Evolutionary conservation across 768 basidiomycete genomes (phyloP).

Genomic region (Mycena sanguinolenta): DNA sequence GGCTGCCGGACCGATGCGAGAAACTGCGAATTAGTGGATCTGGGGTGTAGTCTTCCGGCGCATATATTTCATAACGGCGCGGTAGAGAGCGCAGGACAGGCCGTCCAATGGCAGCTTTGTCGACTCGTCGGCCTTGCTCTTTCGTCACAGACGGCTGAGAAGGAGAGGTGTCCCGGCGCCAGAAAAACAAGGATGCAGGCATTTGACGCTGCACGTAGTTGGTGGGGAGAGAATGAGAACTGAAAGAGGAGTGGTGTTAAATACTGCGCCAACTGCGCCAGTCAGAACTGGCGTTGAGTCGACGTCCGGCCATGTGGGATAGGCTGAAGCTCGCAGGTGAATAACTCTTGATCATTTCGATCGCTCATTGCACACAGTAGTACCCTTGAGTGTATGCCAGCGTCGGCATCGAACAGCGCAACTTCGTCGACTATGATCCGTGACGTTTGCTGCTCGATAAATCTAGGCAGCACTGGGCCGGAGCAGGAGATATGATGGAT

Average conservation of each 20-base stretch:
- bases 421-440: constrained; percentile 19
- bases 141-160: background rate
- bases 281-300: constrained; percentile 17
- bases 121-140: constrained; percentile 17
- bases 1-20: constrained; percentile 25
- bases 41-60: constrained; percentile 9
- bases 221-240: background rate
- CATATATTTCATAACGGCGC: constrained; percentile 35
- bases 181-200: constrained; percentile 19
- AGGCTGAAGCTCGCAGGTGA: background rate
- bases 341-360: constrained; percentile 29
- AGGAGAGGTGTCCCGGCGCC: constrained; percentile 17
- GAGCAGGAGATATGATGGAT: background rate
- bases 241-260: constrained; percentile 25
- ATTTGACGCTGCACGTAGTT: constrained; percentile 7
- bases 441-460: background rate
- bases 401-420: constrained; percentile 23
- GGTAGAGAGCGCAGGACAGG: constrained; percentile 32
- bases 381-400: background rate
- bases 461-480: background rate
- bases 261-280: constrained; percentile 29
- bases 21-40: constrained; percentile 5
- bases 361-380: background rate
- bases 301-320: constrained; percentile 13
- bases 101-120: constrained; percentile 30